These are phyloP conservation scores for Aspergillus glaucus DNA, from an alignment of 2,329 filamentous ascomycete genomes.

Conservation along the genomic window DNA sequence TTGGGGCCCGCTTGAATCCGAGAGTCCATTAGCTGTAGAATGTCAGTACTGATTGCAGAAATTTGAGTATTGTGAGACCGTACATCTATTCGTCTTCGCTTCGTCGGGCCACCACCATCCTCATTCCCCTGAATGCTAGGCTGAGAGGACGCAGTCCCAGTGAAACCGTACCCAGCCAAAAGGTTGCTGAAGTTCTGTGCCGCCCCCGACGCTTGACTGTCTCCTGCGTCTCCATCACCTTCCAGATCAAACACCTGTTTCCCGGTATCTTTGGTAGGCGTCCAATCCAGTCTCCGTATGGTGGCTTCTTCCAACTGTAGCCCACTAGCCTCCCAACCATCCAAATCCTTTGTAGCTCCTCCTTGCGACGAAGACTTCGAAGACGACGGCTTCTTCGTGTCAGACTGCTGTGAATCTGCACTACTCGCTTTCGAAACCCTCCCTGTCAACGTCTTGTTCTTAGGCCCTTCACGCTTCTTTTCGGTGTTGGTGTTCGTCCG, in stretches of 20 bases:
- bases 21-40: slow-evolving; percentile 20
- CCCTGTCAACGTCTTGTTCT: slow-evolving; percentile 30
- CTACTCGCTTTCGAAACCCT: slow-evolving; percentile 29
- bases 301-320: slow-evolving; percentile 43
- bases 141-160: slow-evolving; percentile 11
- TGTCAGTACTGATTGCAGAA: slow-evolving; percentile 1
- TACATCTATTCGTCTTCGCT: slow-evolving; percentile 35
- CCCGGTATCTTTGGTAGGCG: slow-evolving; percentile 50
- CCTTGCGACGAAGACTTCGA: background rate
- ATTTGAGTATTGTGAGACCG: background rate
- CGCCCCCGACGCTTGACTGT: background rate
- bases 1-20: slow-evolving; percentile 9
- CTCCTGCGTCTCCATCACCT: slow-evolving; percentile 2
- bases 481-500: slow-evolving; percentile 17
- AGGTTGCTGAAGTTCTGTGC: slow-evolving; percentile 27
- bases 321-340: slow-evolving; percentile 15
- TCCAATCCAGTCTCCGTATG: slow-evolving; percentile 59
- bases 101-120: slow-evolving; percentile 24
- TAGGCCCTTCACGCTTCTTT: slow-evolving; percentile 17
- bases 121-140: slow-evolving; percentile 8
- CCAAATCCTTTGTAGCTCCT: slow-evolving; percentile 3
- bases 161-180: slow-evolving; percentile 38
- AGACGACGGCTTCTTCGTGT: slow-evolving; percentile 6
- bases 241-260: slow-evolving; percentile 17
- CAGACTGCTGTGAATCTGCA: slow-evolving; percentile 7